These are phyloP conservation scores for Epichloe uncinata DNA, from an alignment of 2,329 filamentous ascomycete genomes.

Conservation along the genomic window DNA sequence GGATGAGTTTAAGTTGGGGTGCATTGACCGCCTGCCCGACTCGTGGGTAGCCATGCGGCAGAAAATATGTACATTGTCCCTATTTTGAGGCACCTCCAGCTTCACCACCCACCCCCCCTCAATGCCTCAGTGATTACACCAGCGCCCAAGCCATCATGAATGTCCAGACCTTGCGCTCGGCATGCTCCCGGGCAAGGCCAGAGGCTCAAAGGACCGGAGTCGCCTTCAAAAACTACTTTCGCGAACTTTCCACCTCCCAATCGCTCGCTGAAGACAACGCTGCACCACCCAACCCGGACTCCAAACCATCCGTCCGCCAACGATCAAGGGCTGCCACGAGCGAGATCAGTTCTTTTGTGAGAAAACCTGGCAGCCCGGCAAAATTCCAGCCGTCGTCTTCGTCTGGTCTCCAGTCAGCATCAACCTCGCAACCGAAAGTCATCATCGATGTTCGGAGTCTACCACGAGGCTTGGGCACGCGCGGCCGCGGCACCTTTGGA, in stretches of 20 bases:
- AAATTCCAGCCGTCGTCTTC: not conserved
- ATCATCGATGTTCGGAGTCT: slow-evolving; percentile 28
- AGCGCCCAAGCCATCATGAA: slow-evolving; percentile 19
- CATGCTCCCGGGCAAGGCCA: slow-evolving; percentile 21
- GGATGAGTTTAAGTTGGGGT: not conserved
- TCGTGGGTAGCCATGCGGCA: not conserved
- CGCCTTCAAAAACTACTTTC: slow-evolving; percentile 16
- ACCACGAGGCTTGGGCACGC: slow-evolving; percentile 16
- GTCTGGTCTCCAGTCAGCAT: not conserved
- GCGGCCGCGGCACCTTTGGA: slow-evolving; percentile 15
- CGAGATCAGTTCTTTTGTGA: slow-evolving; percentile 21
- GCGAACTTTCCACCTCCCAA: slow-evolving; percentile 24
- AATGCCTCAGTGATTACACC: not conserved
- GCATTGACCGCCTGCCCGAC: slow-evolving; percentile 1
- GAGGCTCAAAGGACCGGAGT: slow-evolving; percentile 19
- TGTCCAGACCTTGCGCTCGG: slow-evolving; percentile 25
- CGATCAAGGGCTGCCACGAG: slow-evolving; percentile 21
- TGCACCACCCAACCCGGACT: slow-evolving; percentile 10
- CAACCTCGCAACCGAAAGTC: slow-evolving; percentile 15
- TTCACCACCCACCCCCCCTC: too few species aligned
- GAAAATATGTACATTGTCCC: not conserved
- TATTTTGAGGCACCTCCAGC: not conserved
- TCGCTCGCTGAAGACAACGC: slow-evolving; percentile 17
- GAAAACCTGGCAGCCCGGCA: slow-evolving; percentile 7
- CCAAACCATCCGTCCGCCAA: slow-evolving; percentile 12